These are phyloP conservation scores for Spinacia oleracea DNA, from an alignment of 179 eudicot species.

Conservation along the genomic window DNA sequence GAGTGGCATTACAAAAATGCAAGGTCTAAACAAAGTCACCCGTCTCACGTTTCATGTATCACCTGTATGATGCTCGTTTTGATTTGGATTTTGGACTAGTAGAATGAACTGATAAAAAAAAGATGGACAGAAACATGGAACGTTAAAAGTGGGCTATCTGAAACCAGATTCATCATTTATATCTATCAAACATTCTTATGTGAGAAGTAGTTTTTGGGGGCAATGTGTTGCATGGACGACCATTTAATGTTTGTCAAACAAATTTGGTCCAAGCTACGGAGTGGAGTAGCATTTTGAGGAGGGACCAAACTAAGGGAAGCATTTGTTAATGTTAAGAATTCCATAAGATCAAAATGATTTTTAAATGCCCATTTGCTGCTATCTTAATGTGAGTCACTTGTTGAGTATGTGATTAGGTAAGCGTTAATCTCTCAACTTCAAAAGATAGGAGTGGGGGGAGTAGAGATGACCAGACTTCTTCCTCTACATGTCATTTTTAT, in stretches of 20 bases:
- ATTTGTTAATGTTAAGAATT: background rate
- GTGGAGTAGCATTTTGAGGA: constrained; percentile 15
- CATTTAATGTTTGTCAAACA: background rate
- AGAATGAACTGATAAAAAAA: background rate
- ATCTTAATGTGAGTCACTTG: background rate
- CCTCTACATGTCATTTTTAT: background rate
- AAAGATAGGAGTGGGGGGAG: background rate
- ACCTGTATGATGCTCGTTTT: background rate
- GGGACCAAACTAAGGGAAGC: background rate
- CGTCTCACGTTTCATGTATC: background rate
- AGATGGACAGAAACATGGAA: background rate
- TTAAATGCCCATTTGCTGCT: constrained; percentile 20
- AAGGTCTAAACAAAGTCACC: background rate
- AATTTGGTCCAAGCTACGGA: constrained; percentile 19
- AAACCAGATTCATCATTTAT: background rate
- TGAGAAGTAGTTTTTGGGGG: background rate
- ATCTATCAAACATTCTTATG: background rate
- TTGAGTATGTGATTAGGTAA: background rate
- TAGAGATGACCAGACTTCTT: background rate
- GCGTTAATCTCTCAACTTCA: background rate
- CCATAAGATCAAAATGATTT: constrained; percentile 11
- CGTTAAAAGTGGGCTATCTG: background rate
- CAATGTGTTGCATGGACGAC: background rate
- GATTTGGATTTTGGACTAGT: background rate
- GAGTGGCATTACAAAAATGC: background rate